A percentile compares a stretch with the other conserved stretches of the same genome.
phyloP scores from a whole-genome alignment of 345 rosid species.

The Eucalyptus marginata region DNA sequence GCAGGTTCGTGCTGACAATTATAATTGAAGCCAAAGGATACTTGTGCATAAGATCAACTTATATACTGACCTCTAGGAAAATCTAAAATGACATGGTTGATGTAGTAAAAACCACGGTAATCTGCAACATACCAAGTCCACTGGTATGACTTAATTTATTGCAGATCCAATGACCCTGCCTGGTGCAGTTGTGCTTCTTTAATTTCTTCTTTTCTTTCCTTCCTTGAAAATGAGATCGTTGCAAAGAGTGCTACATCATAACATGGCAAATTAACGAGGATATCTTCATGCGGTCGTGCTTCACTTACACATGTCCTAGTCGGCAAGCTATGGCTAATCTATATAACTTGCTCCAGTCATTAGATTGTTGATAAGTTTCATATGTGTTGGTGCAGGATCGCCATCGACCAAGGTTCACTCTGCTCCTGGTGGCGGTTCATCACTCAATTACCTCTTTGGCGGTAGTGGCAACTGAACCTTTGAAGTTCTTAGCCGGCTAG shows the following conservation, averaged over 20 bases:
- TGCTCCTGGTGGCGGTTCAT: slow-evolving; percentile 6
- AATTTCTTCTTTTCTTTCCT: not conserved
- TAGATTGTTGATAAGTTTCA: not conserved
- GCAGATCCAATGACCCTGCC: not conserved
- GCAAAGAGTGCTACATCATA: not conserved
- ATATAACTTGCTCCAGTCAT: not conserved
- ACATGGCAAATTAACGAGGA: not conserved
- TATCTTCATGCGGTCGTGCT: not conserved
- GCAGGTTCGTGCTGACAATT: not conserved
- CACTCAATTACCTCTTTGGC: slow-evolving; percentile 3
- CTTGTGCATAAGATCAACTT: not conserved
- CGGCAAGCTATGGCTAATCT: not conserved
- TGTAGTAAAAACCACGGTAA: not conserved
- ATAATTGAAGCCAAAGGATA: not conserved
- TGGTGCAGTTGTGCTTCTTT: not conserved
- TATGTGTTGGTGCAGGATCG: not conserved
- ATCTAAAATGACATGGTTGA: not conserved
- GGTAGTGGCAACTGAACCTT: not conserved
- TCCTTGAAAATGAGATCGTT: not conserved
- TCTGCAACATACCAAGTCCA: not conserved
- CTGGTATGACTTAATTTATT: not conserved
- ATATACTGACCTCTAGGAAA: not conserved
- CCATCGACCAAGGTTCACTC: slow-evolving; percentile 4
- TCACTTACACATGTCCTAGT: not conserved
- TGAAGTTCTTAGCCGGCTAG: not conserved